Evolutionary conservation across 495 filamentous ascomycete species (phyloP).

Genomic region (Apodospora peruviana): DNA sequence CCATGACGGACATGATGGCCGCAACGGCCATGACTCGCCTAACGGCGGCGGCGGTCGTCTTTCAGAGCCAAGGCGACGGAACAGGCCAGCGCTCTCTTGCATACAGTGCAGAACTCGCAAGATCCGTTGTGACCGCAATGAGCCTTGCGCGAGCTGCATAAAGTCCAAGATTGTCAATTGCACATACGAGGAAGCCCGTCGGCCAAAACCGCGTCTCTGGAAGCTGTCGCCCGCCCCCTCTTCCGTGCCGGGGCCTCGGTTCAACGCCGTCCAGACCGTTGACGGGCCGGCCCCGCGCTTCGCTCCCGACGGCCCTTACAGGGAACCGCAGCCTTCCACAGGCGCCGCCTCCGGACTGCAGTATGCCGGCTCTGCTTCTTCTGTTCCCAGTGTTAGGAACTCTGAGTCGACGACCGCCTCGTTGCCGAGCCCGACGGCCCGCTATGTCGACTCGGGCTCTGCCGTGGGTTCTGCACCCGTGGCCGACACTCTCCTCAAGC

Average conservation of each 20-base stretch:
- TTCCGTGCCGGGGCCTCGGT: slow-evolving; percentile 6
- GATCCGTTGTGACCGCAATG: slow-evolving; percentile 49
- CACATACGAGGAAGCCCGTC: slow-evolving; percentile 34
- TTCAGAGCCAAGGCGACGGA: slow-evolving; percentile 28
- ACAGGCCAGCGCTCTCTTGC: slow-evolving; percentile 44
- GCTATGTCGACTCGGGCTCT: not conserved
- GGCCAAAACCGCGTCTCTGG: slow-evolving; percentile 27
- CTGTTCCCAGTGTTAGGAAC: slow-evolving; percentile 6
- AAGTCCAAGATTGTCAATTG: slow-evolving; percentile 40
- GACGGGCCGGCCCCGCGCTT: not conserved
- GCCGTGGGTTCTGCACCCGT: slow-evolving; percentile 11
- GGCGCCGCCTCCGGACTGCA: slow-evolving; percentile 2
- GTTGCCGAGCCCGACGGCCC: slow-evolving; percentile 7
- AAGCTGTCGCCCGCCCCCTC: slow-evolving; percentile 18
- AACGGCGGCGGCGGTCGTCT: not conserved
- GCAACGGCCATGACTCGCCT: not conserved
- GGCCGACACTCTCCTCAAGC: slow-evolving; percentile 4
- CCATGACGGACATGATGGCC: not conserved
- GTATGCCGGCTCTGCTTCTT: slow-evolving; percentile 9
- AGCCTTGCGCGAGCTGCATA: slow-evolving; percentile 48
- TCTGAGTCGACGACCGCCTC: slow-evolving; percentile 8
- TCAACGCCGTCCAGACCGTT: not conserved
- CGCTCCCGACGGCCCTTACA: not conserved
- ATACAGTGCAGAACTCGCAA: slow-evolving; percentile 50
- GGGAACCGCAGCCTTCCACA: not conserved